A percentile compares a stretch with the other conserved stretches of the same genome.
phyloP scores from a whole-genome alignment of 768 basidiomycete genomes.

The Chalciporus chontae region DNA sequence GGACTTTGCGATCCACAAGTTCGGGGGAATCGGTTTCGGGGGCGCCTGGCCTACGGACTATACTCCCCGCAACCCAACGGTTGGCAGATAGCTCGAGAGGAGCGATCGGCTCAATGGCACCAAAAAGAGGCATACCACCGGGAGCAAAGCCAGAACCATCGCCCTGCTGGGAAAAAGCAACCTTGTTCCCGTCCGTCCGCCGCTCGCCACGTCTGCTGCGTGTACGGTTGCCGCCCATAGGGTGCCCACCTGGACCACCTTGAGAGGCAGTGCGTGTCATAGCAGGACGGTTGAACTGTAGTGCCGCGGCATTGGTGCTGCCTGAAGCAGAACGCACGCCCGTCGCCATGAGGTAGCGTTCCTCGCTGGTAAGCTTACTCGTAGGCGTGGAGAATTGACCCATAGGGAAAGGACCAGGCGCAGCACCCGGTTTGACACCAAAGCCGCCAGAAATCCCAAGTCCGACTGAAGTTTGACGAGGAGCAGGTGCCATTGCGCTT shows the following conservation, averaged over 20 bases:
- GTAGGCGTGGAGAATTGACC: conserved; percentile 59
- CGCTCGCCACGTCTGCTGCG: conserved; percentile 85
- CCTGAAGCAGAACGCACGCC: conserved; percentile 53
- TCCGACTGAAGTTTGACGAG: conserved; percentile 49
- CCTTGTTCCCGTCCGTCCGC: conserved; percentile 55
- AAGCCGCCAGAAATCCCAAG: conserved; percentile 36
- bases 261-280: conserved; percentile 72
- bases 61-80: conserved; percentile 64
- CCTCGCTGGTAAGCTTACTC: conserved; percentile 64
- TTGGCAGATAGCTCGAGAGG: conserved; percentile 80
- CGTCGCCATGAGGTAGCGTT: conserved; percentile 51
- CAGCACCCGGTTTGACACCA: conserved; percentile 29
- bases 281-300: conserved; percentile 54
- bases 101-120: conserved; percentile 59
- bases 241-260: conserved; percentile 49
- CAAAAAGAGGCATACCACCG: conserved; percentile 29
- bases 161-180: conserved; percentile 33
- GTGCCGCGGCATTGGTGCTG: conserved; percentile 42
- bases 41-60: conserved; percentile 39
- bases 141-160: conserved; percentile 33
- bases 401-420: conserved; percentile 46
- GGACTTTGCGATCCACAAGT: conserved; percentile 91
- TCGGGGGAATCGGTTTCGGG: conserved; percentile 70
- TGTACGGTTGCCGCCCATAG: conserved; percentile 54
- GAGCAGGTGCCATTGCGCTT: conserved; percentile 38